Base-by-base conservation (phyloP, 1,139 yeast genomes). In the Hemisphaericaspora subhashii region DNA sequence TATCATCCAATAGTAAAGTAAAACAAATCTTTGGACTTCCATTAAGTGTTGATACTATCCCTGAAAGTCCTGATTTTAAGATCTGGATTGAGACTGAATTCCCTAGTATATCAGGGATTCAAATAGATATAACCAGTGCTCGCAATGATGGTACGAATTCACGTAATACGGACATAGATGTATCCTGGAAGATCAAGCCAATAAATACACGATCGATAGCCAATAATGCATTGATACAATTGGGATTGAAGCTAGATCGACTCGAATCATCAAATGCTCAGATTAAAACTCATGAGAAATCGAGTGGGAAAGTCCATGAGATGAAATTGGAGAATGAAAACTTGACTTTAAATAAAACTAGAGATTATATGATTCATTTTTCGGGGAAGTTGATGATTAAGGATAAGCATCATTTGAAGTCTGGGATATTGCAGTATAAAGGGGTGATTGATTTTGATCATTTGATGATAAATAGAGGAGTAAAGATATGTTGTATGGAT, bases 371-470 rank as follows among this genome's bases (percentile, higher is more conserved):
- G 4, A 46, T 67, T 4, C 39, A 44, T 4, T 64, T 62, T 38
- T 30, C 48, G 8, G 71, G 72, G 2, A 45, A 48, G 16, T 49
- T 56, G 24, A 38, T 42, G 15, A 48, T 64, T 5, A 42, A 37
- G 20, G 60, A 58, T 40, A 54, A 53, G 29, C 40, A 49, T 20
- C 41, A 49, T 12, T 31, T 38, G 3, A 47, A 48, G 17, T 31
- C 36, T 8, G 68, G 67, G 1, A 39, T 39, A 1, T 42, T 62
- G 6, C 22, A 32, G 4, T 67, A 64, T 46, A 37, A 42, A n/a
- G 73, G 71, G 0, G 40, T 46, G n/a, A 48, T 67, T 25, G 72
- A 67, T 42, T 54, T 58, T 35, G 59, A 60, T 43, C 72, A 67
- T 40, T 41, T 60, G 28, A 48, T 52, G 38, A 58, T 66, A 29